Conservation (phyloP, 257 asterid genomes). For the Primulina tabacum region DNA sequence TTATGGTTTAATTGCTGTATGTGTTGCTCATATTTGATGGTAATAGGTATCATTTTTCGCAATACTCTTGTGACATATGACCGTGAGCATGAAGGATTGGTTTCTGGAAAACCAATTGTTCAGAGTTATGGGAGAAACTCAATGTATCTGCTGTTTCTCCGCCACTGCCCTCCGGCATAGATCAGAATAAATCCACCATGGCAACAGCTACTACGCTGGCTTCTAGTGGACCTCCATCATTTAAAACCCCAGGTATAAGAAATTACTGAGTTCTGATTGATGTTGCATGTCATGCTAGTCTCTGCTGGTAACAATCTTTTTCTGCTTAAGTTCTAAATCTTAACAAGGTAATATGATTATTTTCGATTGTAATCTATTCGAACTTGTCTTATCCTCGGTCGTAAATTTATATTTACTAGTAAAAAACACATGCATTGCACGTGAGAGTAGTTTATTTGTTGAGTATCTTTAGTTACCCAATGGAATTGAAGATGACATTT, state of each 20-base stretch:
- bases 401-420: not conserved
- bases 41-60: conserved; percentile 85
- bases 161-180: conserved; percentile 41
- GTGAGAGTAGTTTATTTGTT: too few species aligned
- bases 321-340: not conserved
- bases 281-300: conserved; percentile 21
- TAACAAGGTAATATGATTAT: conserved; percentile 11
- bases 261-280: conserved; percentile 18
- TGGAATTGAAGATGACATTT: too few species aligned
- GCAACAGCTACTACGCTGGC: conserved; percentile 47
- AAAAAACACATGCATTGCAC: too few species aligned
- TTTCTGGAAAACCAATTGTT: conserved; percentile 97
- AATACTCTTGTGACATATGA: conserved; percentile 96
- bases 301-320: conserved; percentile 12
- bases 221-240: conserved; percentile 50
- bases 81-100: conserved; percentile 89
- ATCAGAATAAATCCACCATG: conserved; percentile 38
- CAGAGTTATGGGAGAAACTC: conserved; percentile 90
- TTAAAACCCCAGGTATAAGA: conserved; percentile 49
- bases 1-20: not conserved
- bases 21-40: conserved; percentile 17
- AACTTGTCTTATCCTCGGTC: not conserved
- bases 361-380: not conserved
- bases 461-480: not conserved
- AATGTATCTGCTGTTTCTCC: conserved; percentile 51